phyloP scores from a whole-genome alignment of 768 basidiomycete genomes.

The Imleria badia region DNA sequence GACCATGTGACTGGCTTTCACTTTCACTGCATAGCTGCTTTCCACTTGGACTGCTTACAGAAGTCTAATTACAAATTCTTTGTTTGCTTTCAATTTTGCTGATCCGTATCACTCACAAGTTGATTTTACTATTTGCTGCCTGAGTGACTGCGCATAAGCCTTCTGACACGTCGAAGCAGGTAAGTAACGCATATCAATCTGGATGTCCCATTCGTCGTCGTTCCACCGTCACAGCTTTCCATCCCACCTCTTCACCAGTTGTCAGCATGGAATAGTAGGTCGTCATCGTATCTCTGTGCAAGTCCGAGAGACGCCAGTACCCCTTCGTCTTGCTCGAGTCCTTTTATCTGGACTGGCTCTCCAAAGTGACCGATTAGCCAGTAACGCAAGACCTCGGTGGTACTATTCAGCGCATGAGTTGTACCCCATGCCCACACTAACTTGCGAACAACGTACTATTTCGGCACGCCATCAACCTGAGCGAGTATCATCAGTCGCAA shows the following conservation, averaged over 20 bases:
- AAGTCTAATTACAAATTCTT: too few species aligned
- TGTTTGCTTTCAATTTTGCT: too few species aligned
- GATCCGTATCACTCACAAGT: too few species aligned
- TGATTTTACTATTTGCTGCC: too few species aligned
- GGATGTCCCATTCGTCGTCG: too few species aligned
- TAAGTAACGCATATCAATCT: too few species aligned
- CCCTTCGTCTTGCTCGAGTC: neutral
- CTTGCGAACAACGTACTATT: neutral
- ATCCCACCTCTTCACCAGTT: neutral
- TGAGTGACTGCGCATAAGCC: too few species aligned
- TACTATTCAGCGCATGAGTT: neutral
- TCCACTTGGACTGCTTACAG: too few species aligned
- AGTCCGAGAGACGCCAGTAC: neutral
- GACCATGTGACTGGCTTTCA: too few species aligned
- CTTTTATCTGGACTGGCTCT: neutral
- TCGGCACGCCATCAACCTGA: constrained; percentile 1
- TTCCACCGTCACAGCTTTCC: neutral
- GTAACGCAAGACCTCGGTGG: neutral
- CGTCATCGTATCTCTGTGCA: neutral
- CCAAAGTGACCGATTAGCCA: neutral
- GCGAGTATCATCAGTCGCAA: neutral
- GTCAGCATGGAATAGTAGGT: neutral
- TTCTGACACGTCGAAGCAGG: too few species aligned
- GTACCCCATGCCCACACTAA: neutral
- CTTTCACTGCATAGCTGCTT: too few species aligned